phyloP scores from a whole-genome alignment of 352 stramenopile species.

The Globisporangium yorkense region DNA sequence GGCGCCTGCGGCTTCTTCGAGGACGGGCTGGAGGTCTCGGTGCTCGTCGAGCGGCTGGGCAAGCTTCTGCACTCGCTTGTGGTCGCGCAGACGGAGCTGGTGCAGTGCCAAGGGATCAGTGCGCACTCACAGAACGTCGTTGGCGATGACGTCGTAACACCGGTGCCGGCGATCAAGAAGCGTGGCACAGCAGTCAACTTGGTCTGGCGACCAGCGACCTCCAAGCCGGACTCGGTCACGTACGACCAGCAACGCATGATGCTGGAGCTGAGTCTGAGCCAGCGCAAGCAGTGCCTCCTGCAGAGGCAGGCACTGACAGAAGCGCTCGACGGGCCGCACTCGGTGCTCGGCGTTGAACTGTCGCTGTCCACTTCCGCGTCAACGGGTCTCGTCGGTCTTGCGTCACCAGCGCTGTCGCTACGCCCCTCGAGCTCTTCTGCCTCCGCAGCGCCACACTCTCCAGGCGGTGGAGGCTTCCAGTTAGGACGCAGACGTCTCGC shows the following conservation, averaged over 20 bases:
- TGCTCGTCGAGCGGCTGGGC: constrained; percentile 33
- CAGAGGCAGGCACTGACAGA: constrained; percentile 38
- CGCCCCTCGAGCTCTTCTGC: constrained; percentile 2
- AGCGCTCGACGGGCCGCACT: constrained; percentile 39
- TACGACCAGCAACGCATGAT: constrained; percentile 64
- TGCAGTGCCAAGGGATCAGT: constrained; percentile 29
- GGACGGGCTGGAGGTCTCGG: constrained; percentile 24
- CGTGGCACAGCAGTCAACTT: constrained; percentile 15
- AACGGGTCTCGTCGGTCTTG: constrained; percentile 5
- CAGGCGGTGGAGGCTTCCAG: constrained; percentile 11
- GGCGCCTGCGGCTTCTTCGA: constrained; percentile 65
- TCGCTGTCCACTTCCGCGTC: constrained; percentile 3
- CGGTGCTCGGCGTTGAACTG: constrained; percentile 55
- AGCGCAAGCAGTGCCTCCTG: constrained; percentile 52
- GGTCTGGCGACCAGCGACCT: constrained; percentile 19
- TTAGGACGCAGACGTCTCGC: constrained; percentile 15
- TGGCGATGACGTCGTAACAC: constrained; percentile 19
- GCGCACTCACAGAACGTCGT: constrained; percentile 8
- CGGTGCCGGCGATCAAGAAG: constrained; percentile 31
- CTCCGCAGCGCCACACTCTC: neutral
- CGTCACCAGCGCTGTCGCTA: constrained; percentile 2
- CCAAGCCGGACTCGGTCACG: constrained; percentile 41
- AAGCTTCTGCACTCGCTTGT: constrained; percentile 56
- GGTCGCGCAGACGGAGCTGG: constrained; percentile 43
- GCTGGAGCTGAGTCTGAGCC: constrained; percentile 61